Evolutionary conservation across 257 asterid species (phyloP).

Genomic region (Scutellaria barbata): DNA sequence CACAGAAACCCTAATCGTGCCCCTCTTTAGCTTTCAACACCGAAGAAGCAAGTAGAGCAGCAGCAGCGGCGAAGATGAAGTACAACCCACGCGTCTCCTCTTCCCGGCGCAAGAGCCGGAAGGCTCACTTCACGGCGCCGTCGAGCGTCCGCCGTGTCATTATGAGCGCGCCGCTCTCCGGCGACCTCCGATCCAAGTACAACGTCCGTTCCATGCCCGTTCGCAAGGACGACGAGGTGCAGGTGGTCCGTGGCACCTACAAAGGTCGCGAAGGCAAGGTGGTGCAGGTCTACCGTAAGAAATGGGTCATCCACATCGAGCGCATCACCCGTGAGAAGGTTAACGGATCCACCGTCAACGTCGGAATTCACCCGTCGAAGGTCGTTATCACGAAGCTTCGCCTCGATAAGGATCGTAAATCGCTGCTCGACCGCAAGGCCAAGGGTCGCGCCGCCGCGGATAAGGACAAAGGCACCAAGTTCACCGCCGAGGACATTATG

Average conservation of each 20-base stretch:
- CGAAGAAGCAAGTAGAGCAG: neutral
- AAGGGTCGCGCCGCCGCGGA: constrained; percentile 75
- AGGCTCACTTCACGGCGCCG: constrained; percentile 82
- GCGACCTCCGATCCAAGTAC: constrained; percentile 67
- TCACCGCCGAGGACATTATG: constrained; percentile 71
- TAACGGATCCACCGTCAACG: constrained; percentile 74
- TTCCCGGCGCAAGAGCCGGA: constrained; percentile 78
- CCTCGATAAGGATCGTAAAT: constrained; percentile 72
- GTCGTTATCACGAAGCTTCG: constrained; percentile 69
- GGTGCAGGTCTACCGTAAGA: constrained; percentile 71
- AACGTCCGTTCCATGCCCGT: constrained; percentile 74
- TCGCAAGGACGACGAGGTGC: constrained; percentile 85
- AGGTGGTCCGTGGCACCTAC: constrained; percentile 73
- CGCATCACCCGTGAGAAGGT: constrained; percentile 81
- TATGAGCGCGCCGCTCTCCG: constrained; percentile 70
- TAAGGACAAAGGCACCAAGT: constrained; percentile 75
- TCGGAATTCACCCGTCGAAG: constrained; percentile 72
- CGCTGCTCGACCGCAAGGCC: constrained; percentile 69
- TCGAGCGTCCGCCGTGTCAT: constrained; percentile 75
- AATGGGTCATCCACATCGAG: constrained; percentile 79
- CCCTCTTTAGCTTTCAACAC: constrained; percentile 26
- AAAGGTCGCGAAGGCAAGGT: constrained; percentile 76
- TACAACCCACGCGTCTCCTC: constrained; percentile 70
- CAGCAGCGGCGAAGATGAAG: constrained; percentile 53
- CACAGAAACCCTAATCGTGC: constrained; percentile 36